Evolutionary conservation across 2,329 filamentous ascomycete species (phyloP), one percentile per base, ranked within the genome.

Genomic region (Colletotrichum euphorbiae): DNA sequence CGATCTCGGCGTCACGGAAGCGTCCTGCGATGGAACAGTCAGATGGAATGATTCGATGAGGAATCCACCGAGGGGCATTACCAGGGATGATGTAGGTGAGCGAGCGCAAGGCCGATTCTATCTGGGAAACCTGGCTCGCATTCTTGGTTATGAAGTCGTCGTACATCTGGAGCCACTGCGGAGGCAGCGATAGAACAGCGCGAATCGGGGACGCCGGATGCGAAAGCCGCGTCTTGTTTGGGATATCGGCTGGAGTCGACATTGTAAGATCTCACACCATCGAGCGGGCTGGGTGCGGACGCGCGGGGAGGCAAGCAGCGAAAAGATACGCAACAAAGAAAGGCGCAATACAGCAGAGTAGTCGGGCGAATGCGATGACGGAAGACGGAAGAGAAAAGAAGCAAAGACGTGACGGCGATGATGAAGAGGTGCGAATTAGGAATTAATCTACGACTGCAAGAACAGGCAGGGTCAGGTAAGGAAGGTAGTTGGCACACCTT

Each of bases 51-150:
- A n/a, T 8, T 28, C 2, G 31, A 50, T 6, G 3, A 51, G 9
- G 3, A 15, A 15, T 19, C 13, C 15, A 51, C 1, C 6, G 31
- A 11, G 71, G 13, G 40, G 40, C 21, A n/a, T 60, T 77, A 90
- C 92, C 94, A 66, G 95, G 96, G 56, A 98, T 96, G 72, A 99
- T 94, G 78, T 99, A 99, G 54, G 95, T 98, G 72, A 99, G 82
- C 31, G 94, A 97, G 43, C 96, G 90, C 76, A 99, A 83, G 13
- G 94, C 93, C 71, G 93, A 97, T 83, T 99, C 96, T 71, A 99
- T 95, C 82, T 97, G 94, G 56, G 93, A 93, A 60, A 99, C 94
- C 68, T 97, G 93, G 75, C 93, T 91, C 69, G 94, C 90, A 79
- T 99, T 99, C 82, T 95, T 96, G 70, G 93, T 92, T 82, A 99